Evolutionary conservation across 2,329 filamentous ascomycete species (phyloP).

Genomic region (Beauveria brongniartii): DNA sequence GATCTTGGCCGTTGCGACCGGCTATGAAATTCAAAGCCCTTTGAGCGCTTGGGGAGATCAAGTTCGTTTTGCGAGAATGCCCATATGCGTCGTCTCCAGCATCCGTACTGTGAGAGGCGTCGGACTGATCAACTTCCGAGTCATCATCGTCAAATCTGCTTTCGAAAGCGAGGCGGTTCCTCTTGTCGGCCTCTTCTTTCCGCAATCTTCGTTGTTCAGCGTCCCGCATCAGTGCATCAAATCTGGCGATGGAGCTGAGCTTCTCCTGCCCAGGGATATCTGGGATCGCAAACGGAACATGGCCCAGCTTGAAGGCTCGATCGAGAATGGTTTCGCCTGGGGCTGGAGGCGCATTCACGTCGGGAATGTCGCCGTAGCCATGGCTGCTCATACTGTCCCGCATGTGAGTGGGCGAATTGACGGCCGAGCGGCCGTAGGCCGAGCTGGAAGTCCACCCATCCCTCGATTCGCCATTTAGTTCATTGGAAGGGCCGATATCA

Average conservation of each 20-base stretch:
- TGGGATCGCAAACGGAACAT: constrained; percentile 51
- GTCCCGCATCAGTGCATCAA: constrained; percentile 58
- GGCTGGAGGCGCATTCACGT: constrained; percentile 42
- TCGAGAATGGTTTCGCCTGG: constrained; percentile 60
- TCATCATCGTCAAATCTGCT: constrained; percentile 46
- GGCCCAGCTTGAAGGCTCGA: constrained; percentile 55
- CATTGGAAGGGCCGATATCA: constrained; percentile 49
- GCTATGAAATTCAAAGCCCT: constrained; percentile 44
- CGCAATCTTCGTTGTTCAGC: constrained; percentile 42
- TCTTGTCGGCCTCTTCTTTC: constrained; percentile 26
- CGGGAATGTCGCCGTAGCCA: constrained; percentile 27
- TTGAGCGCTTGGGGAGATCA: constrained; percentile 40
- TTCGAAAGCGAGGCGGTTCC: constrained; percentile 28
- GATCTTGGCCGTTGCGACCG: constrained; percentile 28
- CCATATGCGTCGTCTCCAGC: constrained; percentile 32
- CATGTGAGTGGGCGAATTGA: constrained; percentile 48
- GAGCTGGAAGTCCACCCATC: constrained; percentile 47
- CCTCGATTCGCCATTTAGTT: constrained; percentile 47
- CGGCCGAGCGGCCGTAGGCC: constrained; percentile 47
- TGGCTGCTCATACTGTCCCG: constrained; percentile 49
- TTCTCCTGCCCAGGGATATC: constrained; percentile 52
- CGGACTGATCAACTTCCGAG: constrained; percentile 31
- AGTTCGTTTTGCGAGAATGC: constrained; percentile 17
- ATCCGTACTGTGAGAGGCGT: constrained; percentile 32
- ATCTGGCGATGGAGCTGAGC: constrained; percentile 55